These are phyloP conservation scores for Jacaranda mimosifolia DNA, from an alignment of 257 asterid genomes.

Conservation along the genomic window DNA sequence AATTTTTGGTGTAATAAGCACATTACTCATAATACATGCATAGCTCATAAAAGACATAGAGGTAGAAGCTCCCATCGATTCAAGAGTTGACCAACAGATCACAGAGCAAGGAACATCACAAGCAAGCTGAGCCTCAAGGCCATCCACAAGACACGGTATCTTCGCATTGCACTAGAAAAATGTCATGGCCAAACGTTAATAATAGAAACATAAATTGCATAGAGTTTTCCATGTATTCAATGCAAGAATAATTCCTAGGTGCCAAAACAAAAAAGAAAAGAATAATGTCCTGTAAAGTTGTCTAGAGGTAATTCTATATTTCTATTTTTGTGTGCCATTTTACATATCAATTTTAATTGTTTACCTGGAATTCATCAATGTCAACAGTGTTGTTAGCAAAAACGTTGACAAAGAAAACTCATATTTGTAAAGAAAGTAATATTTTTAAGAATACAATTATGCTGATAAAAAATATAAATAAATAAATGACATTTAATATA, in stretches of 20 bases:
- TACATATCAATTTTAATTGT: no score
- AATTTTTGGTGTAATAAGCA: conserved; percentile 22
- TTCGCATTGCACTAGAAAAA: conserved; percentile 66
- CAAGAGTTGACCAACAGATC: conserved; percentile 96
- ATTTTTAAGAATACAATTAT: no score
- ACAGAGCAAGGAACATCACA: conserved; percentile 99
- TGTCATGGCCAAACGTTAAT: conserved; percentile 13
- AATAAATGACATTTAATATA: no score
- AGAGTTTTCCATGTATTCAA: conserved; percentile 15
- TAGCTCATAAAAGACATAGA: conserved; percentile 17
- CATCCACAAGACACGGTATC: conserved; percentile 92
- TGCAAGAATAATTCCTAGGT: not conserved
- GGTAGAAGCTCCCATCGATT: conserved; percentile 66
- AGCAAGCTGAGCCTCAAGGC: conserved; percentile 97
- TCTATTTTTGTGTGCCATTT: no score
- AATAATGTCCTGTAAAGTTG: not conserved
- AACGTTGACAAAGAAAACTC: no score
- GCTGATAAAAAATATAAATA: no score
- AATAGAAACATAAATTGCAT: conserved; percentile 12
- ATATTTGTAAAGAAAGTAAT: no score
- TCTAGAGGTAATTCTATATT: not conserved
- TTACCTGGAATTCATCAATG: no score
- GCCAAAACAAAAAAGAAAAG: not conserved
- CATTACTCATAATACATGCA: conserved; percentile 21
- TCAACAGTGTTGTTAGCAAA: no score